These are phyloP conservation scores for Fusarium caatingaense DNA, from an alignment of 2,329 filamentous ascomycete species.

Conservation along the genomic window DNA sequence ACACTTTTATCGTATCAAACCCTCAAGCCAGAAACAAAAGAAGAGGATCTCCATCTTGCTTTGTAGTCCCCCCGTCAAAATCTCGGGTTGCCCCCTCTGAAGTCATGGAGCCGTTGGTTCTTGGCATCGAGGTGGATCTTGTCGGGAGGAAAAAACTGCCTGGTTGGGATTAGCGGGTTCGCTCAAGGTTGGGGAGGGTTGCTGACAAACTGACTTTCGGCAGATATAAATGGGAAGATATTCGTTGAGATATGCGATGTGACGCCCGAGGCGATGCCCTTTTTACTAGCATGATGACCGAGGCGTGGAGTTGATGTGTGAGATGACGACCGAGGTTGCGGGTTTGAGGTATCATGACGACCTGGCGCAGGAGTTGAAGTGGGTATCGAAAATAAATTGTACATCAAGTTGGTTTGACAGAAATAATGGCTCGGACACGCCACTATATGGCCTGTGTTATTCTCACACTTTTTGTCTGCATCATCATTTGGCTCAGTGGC, in stretches of 20 bases:
- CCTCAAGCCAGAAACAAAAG: neutral
- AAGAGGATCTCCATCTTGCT: conserved; percentile 16
- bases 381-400: neutral
- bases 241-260: neutral
- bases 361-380: neutral
- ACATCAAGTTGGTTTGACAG: neutral
- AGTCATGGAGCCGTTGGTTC: conserved; percentile 10
- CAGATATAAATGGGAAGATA: neutral
- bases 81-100: conserved; percentile 16
- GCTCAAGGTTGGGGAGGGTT: neutral
- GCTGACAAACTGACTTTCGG: conserved; percentile 27
- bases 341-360: neutral
- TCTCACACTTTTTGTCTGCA: neutral
- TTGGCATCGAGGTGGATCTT: conserved; percentile 20
- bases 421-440: neutral
- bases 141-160: conserved; percentile 14
- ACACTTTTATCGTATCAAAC: neutral
- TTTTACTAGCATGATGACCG: conserved; percentile 20
- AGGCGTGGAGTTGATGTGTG: conserved; percentile 24
- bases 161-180: conserved; percentile 21
- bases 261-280: conserved; percentile 19
- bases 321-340: conserved; percentile 22
- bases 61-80: conserved; percentile 18
- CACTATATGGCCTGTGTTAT: rapidly evolving
- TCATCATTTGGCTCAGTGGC: neutral